phyloP scores from a whole-genome alignment of 1,139 yeast species.

The Debaryomycetaceae sp. region DNA sequence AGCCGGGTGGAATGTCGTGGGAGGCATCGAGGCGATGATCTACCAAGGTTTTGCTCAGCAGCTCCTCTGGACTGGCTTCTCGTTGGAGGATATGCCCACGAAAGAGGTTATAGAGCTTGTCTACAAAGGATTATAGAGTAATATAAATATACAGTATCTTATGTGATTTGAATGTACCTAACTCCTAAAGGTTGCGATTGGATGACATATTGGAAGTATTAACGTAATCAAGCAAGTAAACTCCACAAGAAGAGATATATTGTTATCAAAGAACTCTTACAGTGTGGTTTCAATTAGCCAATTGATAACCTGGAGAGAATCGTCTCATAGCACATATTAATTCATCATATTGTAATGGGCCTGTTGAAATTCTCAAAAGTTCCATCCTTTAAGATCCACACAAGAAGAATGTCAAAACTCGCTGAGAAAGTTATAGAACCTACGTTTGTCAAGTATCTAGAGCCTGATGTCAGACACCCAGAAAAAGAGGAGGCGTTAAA shows the following conservation, averaged over 20 bases:
- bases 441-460: constrained; percentile 46
- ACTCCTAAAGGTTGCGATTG: not conserved
- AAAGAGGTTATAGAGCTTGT: not conserved
- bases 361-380: not conserved
- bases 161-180: not conserved
- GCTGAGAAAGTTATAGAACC: constrained; percentile 39
- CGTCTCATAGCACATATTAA: too few relatives aligned
- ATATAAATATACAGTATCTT: not conserved
- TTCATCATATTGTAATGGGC: not conserved
- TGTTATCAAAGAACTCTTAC: too few relatives aligned
- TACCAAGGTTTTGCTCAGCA: constrained; percentile 29
- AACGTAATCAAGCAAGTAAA: not conserved
- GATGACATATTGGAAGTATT: not conserved
- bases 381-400: not conserved
- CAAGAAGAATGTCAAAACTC: constrained; percentile 8
- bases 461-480: constrained; percentile 61
- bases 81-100: constrained; percentile 12
- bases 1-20: constrained; percentile 22
- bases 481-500: constrained; percentile 46
- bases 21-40: constrained; percentile 26
- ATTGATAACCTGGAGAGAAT: too few relatives aligned
- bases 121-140: not conserved
- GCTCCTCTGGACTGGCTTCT: constrained; percentile 24
- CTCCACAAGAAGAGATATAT: too few relatives aligned
- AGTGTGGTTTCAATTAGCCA: too few relatives aligned